Evolutionary conservation across 2,329 filamentous ascomycete genomes (phyloP).

Genomic region (Pyrenochaeta sp.): DNA sequence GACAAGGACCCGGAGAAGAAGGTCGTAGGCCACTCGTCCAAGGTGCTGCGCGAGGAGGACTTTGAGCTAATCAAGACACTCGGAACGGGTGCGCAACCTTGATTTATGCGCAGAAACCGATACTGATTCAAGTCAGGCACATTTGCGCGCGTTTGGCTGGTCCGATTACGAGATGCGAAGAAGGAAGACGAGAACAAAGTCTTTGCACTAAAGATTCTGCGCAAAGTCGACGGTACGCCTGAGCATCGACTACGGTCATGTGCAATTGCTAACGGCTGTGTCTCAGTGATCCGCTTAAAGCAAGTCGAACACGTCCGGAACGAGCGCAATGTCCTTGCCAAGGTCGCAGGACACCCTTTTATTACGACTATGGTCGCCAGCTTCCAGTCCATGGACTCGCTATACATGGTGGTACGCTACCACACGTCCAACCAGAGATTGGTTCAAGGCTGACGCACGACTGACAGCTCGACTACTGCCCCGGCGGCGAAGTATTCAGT

Average conservation of each 20-base stretch:
- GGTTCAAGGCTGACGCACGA: conserved; percentile 22
- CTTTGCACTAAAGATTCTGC: conserved; percentile 83
- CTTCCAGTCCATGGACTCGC: conserved; percentile 79
- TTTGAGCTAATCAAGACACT: conserved; percentile 79
- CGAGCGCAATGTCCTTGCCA: conserved; percentile 79
- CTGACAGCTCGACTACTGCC: conserved; percentile 75
- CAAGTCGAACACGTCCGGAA: conserved; percentile 88
- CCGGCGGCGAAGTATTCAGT: conserved; percentile 84
- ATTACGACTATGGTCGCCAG: conserved; percentile 81
- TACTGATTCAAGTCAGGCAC: conserved; percentile 63
- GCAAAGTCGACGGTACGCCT: conserved; percentile 62
- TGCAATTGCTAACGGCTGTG: conserved; percentile 28
- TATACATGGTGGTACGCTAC: conserved; percentile 74
- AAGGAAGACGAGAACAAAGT: conserved; percentile 69
- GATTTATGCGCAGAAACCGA: not conserved
- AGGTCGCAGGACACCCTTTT: conserved; percentile 82
- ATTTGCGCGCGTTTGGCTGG: conserved; percentile 83
- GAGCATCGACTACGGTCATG: conserved; percentile 1
- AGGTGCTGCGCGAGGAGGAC: conserved; percentile 62
- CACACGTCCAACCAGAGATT: not conserved
- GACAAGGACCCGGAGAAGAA: conserved; percentile 54
- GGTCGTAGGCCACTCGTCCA: conserved; percentile 57
- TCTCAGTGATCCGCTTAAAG: conserved; percentile 77
- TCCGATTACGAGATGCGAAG: conserved; percentile 65
- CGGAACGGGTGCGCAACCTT: conserved; percentile 68